phyloP scores from a whole-genome alignment of 2,329 filamentous ascomycete species.

The Cylindrodendrum hubeiense region DNA sequence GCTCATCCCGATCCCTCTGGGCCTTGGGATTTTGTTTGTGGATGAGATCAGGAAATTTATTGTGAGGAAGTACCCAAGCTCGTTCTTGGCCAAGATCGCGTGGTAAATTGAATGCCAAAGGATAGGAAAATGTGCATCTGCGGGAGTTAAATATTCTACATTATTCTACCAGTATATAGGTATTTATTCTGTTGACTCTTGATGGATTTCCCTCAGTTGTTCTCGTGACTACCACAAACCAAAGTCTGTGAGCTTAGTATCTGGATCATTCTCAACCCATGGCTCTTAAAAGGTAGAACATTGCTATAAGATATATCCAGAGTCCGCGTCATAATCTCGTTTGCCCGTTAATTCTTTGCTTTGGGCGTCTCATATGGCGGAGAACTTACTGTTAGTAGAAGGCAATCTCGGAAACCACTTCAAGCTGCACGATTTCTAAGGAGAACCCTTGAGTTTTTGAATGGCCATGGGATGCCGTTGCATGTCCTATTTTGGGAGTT shows the following conservation, averaged over 20 bases:
- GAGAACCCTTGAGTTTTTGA: too few relatives aligned
- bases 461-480: too few relatives aligned
- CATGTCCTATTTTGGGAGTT: too few relatives aligned
- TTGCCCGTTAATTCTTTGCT: too few relatives aligned
- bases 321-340: too few relatives aligned
- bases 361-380: too few relatives aligned
- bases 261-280: not conserved
- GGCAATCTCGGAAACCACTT: too few relatives aligned
- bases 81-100: conserved; percentile 59
- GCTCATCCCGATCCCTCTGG: conserved; percentile 64
- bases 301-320: too few relatives aligned
- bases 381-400: too few relatives aligned
- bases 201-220: not conserved
- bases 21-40: conserved; percentile 62
- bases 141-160: not conserved
- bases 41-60: conserved; percentile 65
- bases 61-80: conserved; percentile 60
- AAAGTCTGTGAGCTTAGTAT: not conserved
- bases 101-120: conserved; percentile 53
- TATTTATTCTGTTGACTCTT: not conserved
- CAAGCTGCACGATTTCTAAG: too few relatives aligned
- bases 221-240: not conserved
- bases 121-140: not conserved
- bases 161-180: not conserved
- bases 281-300: too few relatives aligned